Conservation (phyloP, 768 basidiomycete genomes). For the Sporobolomyces pararoseus region DNA sequence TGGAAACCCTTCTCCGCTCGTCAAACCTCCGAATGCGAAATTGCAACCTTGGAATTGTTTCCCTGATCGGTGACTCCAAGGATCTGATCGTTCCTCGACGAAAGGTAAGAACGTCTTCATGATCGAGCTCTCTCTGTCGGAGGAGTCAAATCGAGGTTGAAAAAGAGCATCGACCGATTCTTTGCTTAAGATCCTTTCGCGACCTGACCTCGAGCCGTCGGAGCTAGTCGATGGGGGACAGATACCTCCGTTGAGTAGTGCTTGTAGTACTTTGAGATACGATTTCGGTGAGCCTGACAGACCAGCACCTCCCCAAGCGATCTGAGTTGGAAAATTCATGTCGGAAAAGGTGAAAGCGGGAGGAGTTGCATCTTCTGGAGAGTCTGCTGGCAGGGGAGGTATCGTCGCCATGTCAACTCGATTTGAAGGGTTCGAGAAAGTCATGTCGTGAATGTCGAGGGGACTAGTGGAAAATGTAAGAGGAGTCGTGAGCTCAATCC, state of each 20-base stretch:
- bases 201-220: not conserved
- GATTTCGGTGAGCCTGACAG: conserved; percentile 44
- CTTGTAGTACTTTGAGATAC: conserved; percentile 44
- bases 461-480: conserved; percentile 28
- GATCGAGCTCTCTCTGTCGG: not conserved
- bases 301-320: conserved; percentile 40
- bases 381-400: not conserved
- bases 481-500: not conserved
- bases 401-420: conserved; percentile 38
- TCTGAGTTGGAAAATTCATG: conserved; percentile 21
- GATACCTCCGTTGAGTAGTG: conserved; percentile 37
- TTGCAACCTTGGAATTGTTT: not conserved
- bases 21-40: conserved; percentile 5
- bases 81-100: conserved; percentile 3
- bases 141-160: not conserved
- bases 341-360: conserved; percentile 25
- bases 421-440: conserved; percentile 42
- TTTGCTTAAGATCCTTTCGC: conserved; percentile 7
- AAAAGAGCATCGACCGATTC: conserved; percentile 36
- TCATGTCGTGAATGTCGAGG: conserved; percentile 44
- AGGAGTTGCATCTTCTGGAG: not conserved
- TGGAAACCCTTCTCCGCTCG: conserved; percentile 4
- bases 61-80: conserved; percentile 1
- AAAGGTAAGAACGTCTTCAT: not conserved
- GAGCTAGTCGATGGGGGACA: no score